Base-by-base conservation (phyloP, 2,329 filamentous ascomycete species). In the Paracorniculantispora psalliotae region DNA sequence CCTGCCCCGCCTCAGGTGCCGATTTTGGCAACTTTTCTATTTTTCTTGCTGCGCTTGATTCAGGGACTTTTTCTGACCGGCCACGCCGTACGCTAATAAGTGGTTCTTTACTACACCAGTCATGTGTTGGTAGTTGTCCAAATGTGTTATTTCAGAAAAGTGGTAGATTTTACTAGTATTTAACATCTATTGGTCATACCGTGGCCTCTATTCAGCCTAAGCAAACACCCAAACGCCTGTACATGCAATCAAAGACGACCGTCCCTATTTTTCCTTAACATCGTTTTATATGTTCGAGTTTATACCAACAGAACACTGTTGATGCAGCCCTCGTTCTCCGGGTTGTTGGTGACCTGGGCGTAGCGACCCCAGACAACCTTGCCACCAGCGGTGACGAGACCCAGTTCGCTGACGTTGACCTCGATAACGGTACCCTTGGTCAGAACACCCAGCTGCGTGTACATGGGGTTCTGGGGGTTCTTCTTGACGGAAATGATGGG, bases 321-420 rank as follows among this genome's bases (percentile, higher is more conserved):
- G 61, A 79, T 70, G 62, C 77, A 78, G 21, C 76, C 76, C 55
- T 78, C 76, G 62, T 75, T 75, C 67, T 80, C 77, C 3, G 76
- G 75, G 64, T 77, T 78, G 68, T 81, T 82, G 23, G 81, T 81
- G 46, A 90, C 81, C 73, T 92, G 89, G 8, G 89, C 90, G 76
- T 87, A 94, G 65, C 90, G 82, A 66, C 91, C 92, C 92, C 92
- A 97, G 7, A 93, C 91, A 9, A 96, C 91, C 77, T 97, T 97
- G 63, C 94, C 94, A 63, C 86, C 87, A 1, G 92, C 88, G 2
- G 94, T 97, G 17, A 96, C 91, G 62, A 97, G 79, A 63, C 94
- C 94, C 63, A 97, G 76, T 72, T 99, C 94, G 59, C 84, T 89
- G 30, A 97, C 92, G 71, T 99, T 96, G 68, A 97, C 92, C 75